Evolutionary conservation across 2,329 filamentous ascomycete genomes (phyloP), one percentile per base, ranked within the genome.

Genomic region (Xylariaceae sp.): DNA sequence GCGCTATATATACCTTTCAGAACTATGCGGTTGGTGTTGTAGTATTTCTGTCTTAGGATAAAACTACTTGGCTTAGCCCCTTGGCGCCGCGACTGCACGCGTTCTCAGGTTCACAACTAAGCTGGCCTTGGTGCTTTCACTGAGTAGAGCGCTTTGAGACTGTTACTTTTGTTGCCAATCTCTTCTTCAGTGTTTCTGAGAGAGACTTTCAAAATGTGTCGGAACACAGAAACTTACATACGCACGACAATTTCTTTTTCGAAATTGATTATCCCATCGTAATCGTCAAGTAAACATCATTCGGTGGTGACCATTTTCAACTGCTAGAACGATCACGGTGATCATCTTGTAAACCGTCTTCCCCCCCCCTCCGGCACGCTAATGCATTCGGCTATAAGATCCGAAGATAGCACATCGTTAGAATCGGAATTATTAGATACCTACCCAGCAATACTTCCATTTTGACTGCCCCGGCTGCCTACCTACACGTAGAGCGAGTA

Each of bases 181-280:
- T 20, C 6, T 47, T 21, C 6, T 5, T 7, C 1, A 27, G 9
- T 10, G n/a, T 32, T 6, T 7, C 6, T 8, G 6, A 11, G 11
- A 24, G 10, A 16, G 0, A 3, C 6, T 11, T 5, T 13, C 4
- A 60, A 47, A 6, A 69, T 69, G 67, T 69, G 67, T 26, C 43
- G 52, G 1, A 53, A 33, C 1, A 58, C 53, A 1, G 42, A 63
- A 7, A 58, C 37, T 2, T 65, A 69, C n/a, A 51, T 6, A 69
- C 67, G 65, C 62, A 68, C 51, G 64, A 68, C 51, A 65, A 68
- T 24, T 62, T 66, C 63, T 1, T 21, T 13, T 0, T 59, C 62
- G 0, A 65, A n/a, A n/a, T n/a, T 68, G 55, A 55, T 65, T n/a
- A 32, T 61, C 33, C 57, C 1, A 8, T 20, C 13, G 10, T 60